Conservation (phyloP, 768 basidiomycete genomes). For the Suillus occidentalis region DNA sequence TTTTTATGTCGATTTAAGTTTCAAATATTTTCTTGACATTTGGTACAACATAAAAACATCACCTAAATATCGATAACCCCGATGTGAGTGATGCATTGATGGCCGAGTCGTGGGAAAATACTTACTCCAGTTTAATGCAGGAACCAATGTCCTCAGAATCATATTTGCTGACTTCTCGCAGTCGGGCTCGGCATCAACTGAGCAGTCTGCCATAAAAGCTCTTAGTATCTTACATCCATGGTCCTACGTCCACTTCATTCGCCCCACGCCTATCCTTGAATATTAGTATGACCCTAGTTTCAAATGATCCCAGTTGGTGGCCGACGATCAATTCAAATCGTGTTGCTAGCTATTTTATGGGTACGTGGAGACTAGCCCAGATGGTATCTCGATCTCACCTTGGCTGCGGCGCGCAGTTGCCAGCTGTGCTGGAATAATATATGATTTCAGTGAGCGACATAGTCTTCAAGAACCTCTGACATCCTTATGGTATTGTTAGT, state of each 20-base stretch:
- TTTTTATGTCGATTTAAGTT: no score
- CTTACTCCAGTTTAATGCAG: neutral
- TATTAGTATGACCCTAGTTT: neutral
- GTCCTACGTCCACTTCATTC: neutral
- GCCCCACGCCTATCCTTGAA: neutral
- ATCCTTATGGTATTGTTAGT: neutral
- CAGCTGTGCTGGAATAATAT: neutral
- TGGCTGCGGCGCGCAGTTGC: neutral
- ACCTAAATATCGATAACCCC: no score
- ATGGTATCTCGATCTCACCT: neutral
- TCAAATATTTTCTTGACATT: no score
- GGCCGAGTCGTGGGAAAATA: neutral
- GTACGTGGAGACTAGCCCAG: neutral
- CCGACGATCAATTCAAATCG: neutral
- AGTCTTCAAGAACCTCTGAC: neutral
- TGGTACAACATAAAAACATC: no score
- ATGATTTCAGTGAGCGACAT: neutral
- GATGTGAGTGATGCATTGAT: no score
- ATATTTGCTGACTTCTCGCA: neutral
- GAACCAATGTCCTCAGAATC: slow-evolving; percentile 3
- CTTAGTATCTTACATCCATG: neutral
- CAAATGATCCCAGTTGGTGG: neutral
- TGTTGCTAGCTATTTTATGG: neutral
- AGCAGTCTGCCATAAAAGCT: neutral
- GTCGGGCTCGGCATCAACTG: neutral